Evolutionary conservation across 2,329 filamentous ascomycete species (phyloP).

Genomic region (Amauroascus niger): DNA sequence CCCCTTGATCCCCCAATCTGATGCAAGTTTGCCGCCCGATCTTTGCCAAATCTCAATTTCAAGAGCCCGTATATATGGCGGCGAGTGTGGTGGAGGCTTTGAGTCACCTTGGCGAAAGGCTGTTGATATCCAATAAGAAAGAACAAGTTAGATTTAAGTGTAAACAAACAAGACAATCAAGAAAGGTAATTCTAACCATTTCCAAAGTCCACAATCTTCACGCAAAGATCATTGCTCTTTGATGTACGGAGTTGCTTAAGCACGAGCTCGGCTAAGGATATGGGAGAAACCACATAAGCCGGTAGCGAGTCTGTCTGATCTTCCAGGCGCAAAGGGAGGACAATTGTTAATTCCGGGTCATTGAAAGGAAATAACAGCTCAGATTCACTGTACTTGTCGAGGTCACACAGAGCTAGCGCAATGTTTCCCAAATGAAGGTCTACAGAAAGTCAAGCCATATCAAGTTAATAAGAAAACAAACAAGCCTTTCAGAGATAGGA

Average conservation of each 20-base stretch:
- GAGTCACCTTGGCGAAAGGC: neutral
- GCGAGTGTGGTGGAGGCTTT: constrained; percentile 5
- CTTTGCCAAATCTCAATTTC: constrained; percentile 8
- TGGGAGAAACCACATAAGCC: constrained; percentile 5
- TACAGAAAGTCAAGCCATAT: neutral
- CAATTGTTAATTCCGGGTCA: constrained; percentile 1
- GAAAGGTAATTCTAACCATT: constrained; percentile 2
- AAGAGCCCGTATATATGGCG: constrained; percentile 6
- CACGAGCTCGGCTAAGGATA: constrained; percentile 3
- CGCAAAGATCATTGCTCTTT: constrained; percentile 3
- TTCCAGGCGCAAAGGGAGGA: constrained; percentile 5
- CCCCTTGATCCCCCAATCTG: constrained; percentile 2
- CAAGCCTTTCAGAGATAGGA: no score
- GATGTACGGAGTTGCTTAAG: neutral
- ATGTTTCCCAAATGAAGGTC: constrained; percentile 6
- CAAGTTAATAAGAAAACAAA: neutral
- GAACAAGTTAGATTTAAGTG: neutral
- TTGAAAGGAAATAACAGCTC: no score
- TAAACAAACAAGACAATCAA: neutral
- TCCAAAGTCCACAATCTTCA: constrained; percentile 8
- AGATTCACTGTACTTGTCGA: no score
- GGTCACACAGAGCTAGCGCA: neutral
- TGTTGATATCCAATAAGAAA: neutral
- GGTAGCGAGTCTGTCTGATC: constrained; percentile 7
- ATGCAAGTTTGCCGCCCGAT: neutral